Evolutionary conservation across 2,329 filamentous ascomycete genomes (phyloP), one percentile per base, ranked within the genome.

Genomic region (Ophiostoma perfectum): DNA sequence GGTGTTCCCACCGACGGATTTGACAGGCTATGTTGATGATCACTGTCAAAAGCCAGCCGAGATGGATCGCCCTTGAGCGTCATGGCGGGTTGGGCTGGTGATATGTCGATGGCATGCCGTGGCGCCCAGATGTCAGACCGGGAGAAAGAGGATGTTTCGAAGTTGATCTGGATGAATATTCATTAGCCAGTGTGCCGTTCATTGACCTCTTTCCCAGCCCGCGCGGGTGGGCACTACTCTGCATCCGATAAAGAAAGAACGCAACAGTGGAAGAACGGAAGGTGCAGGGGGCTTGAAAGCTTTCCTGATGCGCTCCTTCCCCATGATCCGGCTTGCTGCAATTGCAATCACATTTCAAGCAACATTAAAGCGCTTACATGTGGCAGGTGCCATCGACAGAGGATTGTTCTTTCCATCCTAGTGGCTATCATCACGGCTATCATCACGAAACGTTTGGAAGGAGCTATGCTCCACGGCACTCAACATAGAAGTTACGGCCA

Each of bases 261-360:
- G 47, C 16, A 49, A 16, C 14, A 49, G 18, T 49, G 16, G 42
- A 45, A 45, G 42, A 45, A 11, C 11, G 18, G 49, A 55, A 55
- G 49, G 49, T 55, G n/a, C 18, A 27, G 27, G 49, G 49, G 49
- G 49, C 18, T 52, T 5, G 49, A 27, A 2, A 55, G 18, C 14
- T 55, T 55, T 55, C 49, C 27, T 6, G 49, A 55, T 55, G 49
- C 49, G 49, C 49, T 55, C n/a, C 49, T 55, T 55, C 49, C 49
- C 27, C 27, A 18, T 9, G 27, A 55, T 55, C 11, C n/a, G 49
- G 27, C 27, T 55, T 55, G 12, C 27, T 27, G 2, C 2, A 27
- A 18, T 1, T 55, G 18, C 18, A 18, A 27, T 55, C 49, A 55
- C 49, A 55, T 27, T 8, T 27, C n/a, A 27, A 18, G 12, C 49